Evolutionary conservation across 1,139 yeast genomes (phyloP).

Genomic region (Debaryomyces fabryi): DNA sequence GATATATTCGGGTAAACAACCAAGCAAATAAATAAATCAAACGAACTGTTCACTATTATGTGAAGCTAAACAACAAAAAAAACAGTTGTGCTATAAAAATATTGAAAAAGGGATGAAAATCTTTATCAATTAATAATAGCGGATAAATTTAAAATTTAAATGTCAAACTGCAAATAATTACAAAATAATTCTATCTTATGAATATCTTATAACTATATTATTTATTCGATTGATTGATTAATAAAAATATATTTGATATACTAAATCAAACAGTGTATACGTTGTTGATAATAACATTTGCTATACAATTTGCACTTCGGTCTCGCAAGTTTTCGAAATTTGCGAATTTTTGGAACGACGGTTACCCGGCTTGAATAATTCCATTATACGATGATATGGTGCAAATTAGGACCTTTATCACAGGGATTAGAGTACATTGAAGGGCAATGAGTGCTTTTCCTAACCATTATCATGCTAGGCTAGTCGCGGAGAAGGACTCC

Average conservation of each 20-base stretch:
- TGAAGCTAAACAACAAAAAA: constrained; percentile 6
- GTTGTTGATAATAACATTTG: constrained; percentile 9
- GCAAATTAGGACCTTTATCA: background rate
- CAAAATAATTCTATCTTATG: constrained; percentile 2
- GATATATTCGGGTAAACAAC: constrained; percentile 2
- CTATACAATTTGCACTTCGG: constrained; percentile 7
- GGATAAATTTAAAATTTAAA: constrained; percentile 4
- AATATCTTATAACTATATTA: background rate
- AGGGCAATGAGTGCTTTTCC: constrained; percentile 30
- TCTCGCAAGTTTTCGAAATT: constrained; percentile 9
- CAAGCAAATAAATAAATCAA: constrained; percentile 8
- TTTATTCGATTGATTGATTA: constrained; percentile 10
- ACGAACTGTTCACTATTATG: constrained; percentile 5
- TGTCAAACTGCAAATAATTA: constrained; percentile 6
- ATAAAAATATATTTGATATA: constrained; percentile 5
- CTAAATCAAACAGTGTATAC: background rate
- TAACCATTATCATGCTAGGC: constrained; percentile 55
- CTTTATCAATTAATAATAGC: constrained; percentile 6
- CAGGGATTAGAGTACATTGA: background rate
- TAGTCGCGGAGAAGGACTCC: constrained; percentile 58
- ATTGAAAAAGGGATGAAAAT: constrained; percentile 10
- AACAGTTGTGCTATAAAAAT: constrained; percentile 6
- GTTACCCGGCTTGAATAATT: constrained; percentile 7
- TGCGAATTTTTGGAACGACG: constrained; percentile 4
- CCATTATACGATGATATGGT: background rate